phyloP scores from a whole-genome alignment of 352 stramenopile species.

The Globisporangium paddicum region DNA sequence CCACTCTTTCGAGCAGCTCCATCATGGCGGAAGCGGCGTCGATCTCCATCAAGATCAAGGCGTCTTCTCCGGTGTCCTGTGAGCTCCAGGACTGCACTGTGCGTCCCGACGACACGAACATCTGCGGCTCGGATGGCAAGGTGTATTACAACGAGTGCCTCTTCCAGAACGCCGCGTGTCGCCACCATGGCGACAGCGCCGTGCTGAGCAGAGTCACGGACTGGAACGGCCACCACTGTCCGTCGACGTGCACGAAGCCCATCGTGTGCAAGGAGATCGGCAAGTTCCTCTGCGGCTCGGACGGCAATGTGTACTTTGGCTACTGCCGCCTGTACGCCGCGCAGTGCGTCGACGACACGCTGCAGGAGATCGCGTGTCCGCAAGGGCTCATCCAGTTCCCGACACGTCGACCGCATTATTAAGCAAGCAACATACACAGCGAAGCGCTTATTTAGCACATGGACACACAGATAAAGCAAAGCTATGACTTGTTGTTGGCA shows the following conservation, averaged over 20 bases:
- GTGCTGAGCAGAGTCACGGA: constrained; percentile 13
- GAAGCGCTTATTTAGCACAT: neutral
- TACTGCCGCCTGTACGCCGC: constrained; percentile 29
- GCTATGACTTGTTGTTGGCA: neutral
- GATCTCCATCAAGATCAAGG: neutral
- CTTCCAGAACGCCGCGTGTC: constrained; percentile 25
- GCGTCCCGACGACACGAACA: neutral
- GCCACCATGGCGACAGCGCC: neutral
- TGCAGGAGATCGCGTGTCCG: constrained; percentile 12
- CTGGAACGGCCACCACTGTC: constrained; percentile 28
- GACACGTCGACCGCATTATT: neutral
- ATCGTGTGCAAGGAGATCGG: constrained; percentile 27
- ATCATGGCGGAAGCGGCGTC: neutral
- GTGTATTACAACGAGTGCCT: constrained; percentile 27
- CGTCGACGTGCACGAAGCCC: constrained; percentile 21
- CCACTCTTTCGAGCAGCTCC: neutral
- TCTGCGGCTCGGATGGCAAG: constrained; percentile 27
- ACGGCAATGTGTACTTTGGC: constrained; percentile 32
- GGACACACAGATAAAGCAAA: neutral
- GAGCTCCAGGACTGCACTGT: neutral
- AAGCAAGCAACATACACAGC: neutral
- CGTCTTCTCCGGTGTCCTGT: neutral
- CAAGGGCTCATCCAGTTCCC: constrained; percentile 5
- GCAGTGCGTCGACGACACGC: constrained; percentile 21
- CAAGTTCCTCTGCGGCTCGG: constrained; percentile 24